Percentiles rank a stretch among this genome's conserved stretches.
Conservation (phyloP, 257 asterid species). For the Vinca minor region DNA sequence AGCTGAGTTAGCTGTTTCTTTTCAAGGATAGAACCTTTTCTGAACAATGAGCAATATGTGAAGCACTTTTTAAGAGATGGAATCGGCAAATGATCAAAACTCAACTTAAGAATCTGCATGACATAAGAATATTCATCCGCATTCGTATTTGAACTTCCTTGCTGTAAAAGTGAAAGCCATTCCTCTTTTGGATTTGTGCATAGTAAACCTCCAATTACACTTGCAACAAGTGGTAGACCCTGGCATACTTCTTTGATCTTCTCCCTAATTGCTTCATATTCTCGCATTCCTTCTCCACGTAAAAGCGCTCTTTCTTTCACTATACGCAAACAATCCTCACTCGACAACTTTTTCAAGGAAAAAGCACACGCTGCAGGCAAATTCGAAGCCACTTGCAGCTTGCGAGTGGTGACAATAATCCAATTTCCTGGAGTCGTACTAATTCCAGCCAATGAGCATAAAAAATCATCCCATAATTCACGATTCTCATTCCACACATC, state of each 20-base stretch:
- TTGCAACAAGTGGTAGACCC: conserved; percentile 7
- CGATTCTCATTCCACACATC: conserved; percentile 23
- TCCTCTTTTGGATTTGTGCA: conserved; percentile 6
- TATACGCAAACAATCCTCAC: not conserved
- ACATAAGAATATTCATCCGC: not conserved
- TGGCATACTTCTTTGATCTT: not conserved
- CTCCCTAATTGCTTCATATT: not conserved
- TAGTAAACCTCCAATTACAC: conserved; percentile 22
- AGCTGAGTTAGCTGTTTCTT: conserved; percentile 15
- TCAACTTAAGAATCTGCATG: conserved; percentile 16
- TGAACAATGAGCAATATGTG: conserved; percentile 23
- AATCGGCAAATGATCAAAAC: conserved; percentile 23
- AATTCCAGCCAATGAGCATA: not conserved
- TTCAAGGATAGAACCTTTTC: not conserved
- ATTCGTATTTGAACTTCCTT: not conserved
- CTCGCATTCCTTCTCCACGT: not conserved
- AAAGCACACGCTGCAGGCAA: not conserved
- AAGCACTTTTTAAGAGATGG: conserved; percentile 23
- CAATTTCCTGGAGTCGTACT: not conserved
- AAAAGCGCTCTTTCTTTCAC: not conserved
- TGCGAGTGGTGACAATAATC: conserved; percentile 5
- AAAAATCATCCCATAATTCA: conserved; percentile 6
- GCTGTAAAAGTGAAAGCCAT: conserved; percentile 14
- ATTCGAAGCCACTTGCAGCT: not conserved
- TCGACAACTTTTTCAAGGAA: not conserved